Percentiles rank a stretch among this genome's conserved stretches.
These are phyloP conservation scores for Penicillium sp. DNA, from an alignment of 2,329 filamentous ascomycete genomes.

Conservation along the genomic window DNA sequence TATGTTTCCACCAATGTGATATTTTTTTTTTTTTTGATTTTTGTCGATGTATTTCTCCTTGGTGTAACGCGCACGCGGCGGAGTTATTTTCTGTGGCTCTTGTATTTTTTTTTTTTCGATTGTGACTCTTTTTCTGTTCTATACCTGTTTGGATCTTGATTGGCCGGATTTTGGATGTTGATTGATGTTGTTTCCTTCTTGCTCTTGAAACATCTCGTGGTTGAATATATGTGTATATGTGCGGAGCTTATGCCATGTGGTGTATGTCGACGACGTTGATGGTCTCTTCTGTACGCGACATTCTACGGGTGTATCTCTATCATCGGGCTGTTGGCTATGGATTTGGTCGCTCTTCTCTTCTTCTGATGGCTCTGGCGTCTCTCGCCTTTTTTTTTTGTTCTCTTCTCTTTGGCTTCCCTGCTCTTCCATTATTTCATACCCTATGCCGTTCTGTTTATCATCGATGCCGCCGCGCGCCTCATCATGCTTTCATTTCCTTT, in stretches of 20 bases:
- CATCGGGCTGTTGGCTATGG: slow-evolving; percentile 34
- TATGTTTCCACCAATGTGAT: slow-evolving; percentile 97
- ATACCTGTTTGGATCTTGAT: slow-evolving; percentile 11
- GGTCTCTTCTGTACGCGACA: slow-evolving; percentile 21
- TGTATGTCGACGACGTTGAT: slow-evolving; percentile 8
- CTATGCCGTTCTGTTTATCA: slow-evolving; percentile 30
- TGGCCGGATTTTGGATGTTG: slow-evolving; percentile 6
- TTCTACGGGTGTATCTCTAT: slow-evolving; percentile 34
- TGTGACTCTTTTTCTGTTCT: slow-evolving; percentile 10
- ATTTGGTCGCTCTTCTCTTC: slow-evolving; percentile 20
- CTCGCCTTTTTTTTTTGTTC: slow-evolving; percentile 7
- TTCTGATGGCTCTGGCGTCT: neutral
- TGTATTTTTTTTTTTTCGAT: slow-evolving; percentile 9
- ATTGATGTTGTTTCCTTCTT: neutral
- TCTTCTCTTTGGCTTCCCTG: slow-evolving; percentile 9
- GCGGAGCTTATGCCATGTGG: neutral
- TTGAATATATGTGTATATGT: slow-evolving; percentile 24
- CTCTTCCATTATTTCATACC: slow-evolving; percentile 27
- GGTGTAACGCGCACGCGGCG: slow-evolving; percentile 19
- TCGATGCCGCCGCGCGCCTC: slow-evolving; percentile 27
- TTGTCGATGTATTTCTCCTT: slow-evolving; percentile 19
- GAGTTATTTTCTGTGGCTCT: slow-evolving; percentile 6
- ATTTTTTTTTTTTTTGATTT: slow-evolving; percentile 17
- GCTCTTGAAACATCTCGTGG: neutral
- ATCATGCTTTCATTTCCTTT: slow-evolving; percentile 25